Evolutionary conservation across 228 moss, liverwort and hornwort species (phyloP).

Genomic region (Sphagnum fallax): DNA sequence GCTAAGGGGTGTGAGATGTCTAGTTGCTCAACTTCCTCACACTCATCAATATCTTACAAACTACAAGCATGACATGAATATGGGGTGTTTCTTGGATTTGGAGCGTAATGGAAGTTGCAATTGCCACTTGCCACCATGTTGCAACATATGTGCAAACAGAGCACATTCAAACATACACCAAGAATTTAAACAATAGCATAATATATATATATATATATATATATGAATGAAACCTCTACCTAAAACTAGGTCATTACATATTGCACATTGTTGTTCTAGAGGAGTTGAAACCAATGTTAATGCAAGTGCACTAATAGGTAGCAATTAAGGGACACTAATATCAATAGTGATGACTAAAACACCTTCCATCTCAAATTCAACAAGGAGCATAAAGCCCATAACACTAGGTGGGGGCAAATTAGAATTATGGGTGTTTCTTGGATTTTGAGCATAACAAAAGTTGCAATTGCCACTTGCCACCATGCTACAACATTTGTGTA

Average conservation of each 20-base stretch:
- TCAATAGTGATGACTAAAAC: constrained; percentile 48
- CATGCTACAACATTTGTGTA: constrained; percentile 69
- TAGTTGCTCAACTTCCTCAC: too few relatives aligned
- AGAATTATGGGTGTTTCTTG: constrained; percentile 73
- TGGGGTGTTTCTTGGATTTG: too few relatives aligned
- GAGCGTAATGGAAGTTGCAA: too few relatives aligned
- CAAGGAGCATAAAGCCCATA: constrained; percentile 71
- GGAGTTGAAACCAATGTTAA: constrained; percentile 78
- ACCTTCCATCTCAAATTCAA: constrained; percentile 67
- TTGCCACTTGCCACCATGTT: too few relatives aligned
- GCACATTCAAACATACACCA: too few relatives aligned
- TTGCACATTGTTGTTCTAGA: constrained; percentile 84
- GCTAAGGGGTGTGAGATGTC: too few relatives aligned
- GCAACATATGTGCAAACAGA: too few relatives aligned
- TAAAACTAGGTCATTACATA: constrained; percentile 5
- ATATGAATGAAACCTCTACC: too few relatives aligned
- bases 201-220: too few relatives aligned
- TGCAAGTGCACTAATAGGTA: constrained; percentile 82
- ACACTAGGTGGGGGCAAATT: constrained; percentile 66
- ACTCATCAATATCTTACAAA: too few relatives aligned
- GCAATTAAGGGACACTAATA: constrained; percentile 48
- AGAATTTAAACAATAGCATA: too few relatives aligned
- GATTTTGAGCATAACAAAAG: constrained; percentile 66
- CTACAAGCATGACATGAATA: too few relatives aligned
- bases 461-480: constrained; percentile 48